Base-by-base conservation (phyloP, 495 filamentous ascomycete genomes). In the Lasiosphaeris hirsuta region DNA sequence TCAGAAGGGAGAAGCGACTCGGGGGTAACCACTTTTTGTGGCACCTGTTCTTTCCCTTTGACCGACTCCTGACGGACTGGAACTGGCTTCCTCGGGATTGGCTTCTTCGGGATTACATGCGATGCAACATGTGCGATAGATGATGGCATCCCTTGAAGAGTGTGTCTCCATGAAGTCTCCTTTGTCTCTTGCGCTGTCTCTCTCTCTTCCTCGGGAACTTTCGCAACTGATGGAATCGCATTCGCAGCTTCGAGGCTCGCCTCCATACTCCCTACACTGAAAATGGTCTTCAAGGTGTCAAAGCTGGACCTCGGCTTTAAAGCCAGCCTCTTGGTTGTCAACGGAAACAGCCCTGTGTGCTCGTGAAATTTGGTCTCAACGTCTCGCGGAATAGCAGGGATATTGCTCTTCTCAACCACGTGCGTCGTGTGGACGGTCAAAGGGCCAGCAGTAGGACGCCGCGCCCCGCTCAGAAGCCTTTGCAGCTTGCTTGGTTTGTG, bases 251-350 rank as follows among this genome's bases (percentile, higher is more conserved):
- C 69, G 33, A 66, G 60, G 37, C 49, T 63, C 0, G 61, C 48
- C 50, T 73, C 72, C 23, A 67, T 41, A 44, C 70, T 73, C 37
- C 67, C 70, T 34, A 73, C 70, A 57, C 69, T 73, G 40, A 78
- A 69, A 35, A 76, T 77, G 34, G 71, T 75, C 48, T 66, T 73
- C 4, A 75, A 57, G 8, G 73, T 73, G 37, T 77, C 74, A 54
- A 69, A 60, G 49, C 71, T 75, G 5, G 67, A 54, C 6, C 68
- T 66, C 3, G 67, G 62, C 47, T 58, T 70, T 40, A 73, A 49
- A 13, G 64, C 65, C n/a, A 74, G 56, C 51, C 60, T 63, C 53
- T 69, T 75, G 2, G 67, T 69, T 10, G 67, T 59, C 30, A 68
- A 53, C 9, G 69, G 65, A 30, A 66, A 63, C 15, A 60, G 48